Evolutionary conservation across 2,329 filamentous ascomycete genomes (phyloP), one percentile per base, ranked within the genome.

Genomic region (Endoconidiophora laricicola): DNA sequence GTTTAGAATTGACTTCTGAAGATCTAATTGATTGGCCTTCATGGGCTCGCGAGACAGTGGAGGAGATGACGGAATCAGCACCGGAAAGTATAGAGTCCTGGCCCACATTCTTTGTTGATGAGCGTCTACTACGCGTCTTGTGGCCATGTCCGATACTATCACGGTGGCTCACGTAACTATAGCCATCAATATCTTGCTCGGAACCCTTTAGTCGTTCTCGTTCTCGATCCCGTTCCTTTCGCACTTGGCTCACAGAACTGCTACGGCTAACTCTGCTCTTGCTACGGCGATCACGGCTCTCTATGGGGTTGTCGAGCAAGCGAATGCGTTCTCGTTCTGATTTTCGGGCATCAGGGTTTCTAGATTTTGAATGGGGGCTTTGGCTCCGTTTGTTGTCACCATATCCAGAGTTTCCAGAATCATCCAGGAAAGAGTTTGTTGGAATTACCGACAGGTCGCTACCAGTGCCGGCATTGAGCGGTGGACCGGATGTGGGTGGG

Each of bases 381-480:
- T 44, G 23, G 22, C 37, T 44, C 5, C 41, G 42, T 26, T 52
- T 52, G n/a, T 52, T 33, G 9, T 56, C 54, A 3, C 50, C 51
- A 26, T 47, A 54, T 14, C 60, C 67, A 20, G 63, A 62, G 3
- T 66, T 67, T 2, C 71, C 72, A 4, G 72, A 71, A n/a, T 73
- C 74, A 57, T 78, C 75, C 6, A 79, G 64, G 54, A 79, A 78
- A 59, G 74, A 78, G 59, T 79, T 73, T 16, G 71, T 71, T 10
- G 74, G 74, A 47, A 78, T 78, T 72, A 84, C 64, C 69, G 90
- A 96, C 46, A 96, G 85, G 60, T 95, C 90, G 2, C 90, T 95
- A 46, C 79, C 70, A 56, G 77, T 78, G 10, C 76, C 72, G 33
- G 77, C 73, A 45, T 79, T 67, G 61, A 83, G 87, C 20, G 51